Conservation (phyloP, 2,329 filamentous ascomycete genomes). For the Talaromyces sp. region DNA sequence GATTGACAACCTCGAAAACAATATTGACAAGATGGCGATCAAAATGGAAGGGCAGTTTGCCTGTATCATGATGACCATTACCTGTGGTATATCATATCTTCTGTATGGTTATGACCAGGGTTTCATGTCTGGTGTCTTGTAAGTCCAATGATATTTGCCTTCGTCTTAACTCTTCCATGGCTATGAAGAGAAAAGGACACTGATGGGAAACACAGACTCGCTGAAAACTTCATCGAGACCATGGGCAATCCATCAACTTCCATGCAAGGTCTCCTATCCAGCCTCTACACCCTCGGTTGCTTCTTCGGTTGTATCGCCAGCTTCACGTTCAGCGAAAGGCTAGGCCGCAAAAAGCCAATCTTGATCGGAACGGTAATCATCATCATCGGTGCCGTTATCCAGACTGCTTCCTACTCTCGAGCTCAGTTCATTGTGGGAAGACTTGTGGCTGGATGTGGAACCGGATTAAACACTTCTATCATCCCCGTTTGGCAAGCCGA, state of each 20-base stretch:
- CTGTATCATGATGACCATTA: slow-evolving; percentile 10
- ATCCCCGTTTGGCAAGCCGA: slow-evolving; percentile 21
- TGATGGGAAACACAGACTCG: background rate
- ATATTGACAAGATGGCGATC: background rate
- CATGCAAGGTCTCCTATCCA: slow-evolving; percentile 16
- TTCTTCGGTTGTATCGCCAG: slow-evolving; percentile 28
- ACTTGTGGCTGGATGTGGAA: slow-evolving; percentile 48
- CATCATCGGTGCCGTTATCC: slow-evolving; percentile 30
- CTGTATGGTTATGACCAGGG: slow-evolving; percentile 16
- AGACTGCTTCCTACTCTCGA: slow-evolving; percentile 29
- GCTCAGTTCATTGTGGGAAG: slow-evolving; percentile 45
- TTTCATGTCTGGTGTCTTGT: slow-evolving; percentile 26
- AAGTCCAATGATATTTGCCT: background rate
- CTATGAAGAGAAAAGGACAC: background rate
- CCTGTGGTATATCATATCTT: slow-evolving; percentile 13
- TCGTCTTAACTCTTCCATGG: too few relatives aligned
- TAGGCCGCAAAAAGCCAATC: slow-evolving; percentile 29
- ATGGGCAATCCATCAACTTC: slow-evolving; percentile 17
- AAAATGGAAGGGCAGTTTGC: slow-evolving; percentile 7
- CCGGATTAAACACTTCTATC: slow-evolving; percentile 42
- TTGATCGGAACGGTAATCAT: slow-evolving; percentile 24
- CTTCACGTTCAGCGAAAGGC: slow-evolving; percentile 25
- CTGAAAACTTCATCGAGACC: slow-evolving; percentile 25
- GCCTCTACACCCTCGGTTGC: slow-evolving; percentile 30
- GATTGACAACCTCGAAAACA: background rate